phyloP scores from a whole-genome alignment of 306 rosid genomes.

The Nissolia schottii region DNA sequence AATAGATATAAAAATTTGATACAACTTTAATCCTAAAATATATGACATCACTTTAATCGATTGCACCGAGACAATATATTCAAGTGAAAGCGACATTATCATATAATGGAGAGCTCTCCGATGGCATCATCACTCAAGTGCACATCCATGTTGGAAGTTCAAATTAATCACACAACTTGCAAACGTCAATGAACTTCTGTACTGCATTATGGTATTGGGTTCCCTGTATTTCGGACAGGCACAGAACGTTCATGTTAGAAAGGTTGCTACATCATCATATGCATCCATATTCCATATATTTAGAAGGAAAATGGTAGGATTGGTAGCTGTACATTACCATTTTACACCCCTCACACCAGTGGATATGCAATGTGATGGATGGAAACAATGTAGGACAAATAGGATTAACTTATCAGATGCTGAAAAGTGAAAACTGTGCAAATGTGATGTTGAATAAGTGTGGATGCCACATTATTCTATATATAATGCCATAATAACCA shows the following conservation, averaged over 20 bases:
- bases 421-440: no score
- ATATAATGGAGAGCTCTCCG: neutral
- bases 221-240: constrained; percentile 42
- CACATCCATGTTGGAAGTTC: constrained; percentile 23
- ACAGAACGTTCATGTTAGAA: constrained; percentile 21
- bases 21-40: no score
- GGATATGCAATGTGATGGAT: no score
- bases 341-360: no score
- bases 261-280: neutral
- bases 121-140: neutral
- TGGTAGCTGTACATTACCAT: neutral
- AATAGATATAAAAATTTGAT: no score
- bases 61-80: neutral
- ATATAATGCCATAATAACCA: neutral
- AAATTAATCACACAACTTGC: constrained; percentile 61
- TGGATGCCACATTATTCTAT: neutral
- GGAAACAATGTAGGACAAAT: no score
- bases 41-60: no score
- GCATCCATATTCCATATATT: neutral
- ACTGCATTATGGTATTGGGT: constrained; percentile 78
- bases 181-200: constrained; percentile 70
- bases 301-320: neutral
- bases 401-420: no score
- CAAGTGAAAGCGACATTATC: constrained; percentile 9
- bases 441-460: no score